Base-by-base conservation (phyloP, 2,329 filamentous ascomycete species). In the Penicillium vulpinum region DNA sequence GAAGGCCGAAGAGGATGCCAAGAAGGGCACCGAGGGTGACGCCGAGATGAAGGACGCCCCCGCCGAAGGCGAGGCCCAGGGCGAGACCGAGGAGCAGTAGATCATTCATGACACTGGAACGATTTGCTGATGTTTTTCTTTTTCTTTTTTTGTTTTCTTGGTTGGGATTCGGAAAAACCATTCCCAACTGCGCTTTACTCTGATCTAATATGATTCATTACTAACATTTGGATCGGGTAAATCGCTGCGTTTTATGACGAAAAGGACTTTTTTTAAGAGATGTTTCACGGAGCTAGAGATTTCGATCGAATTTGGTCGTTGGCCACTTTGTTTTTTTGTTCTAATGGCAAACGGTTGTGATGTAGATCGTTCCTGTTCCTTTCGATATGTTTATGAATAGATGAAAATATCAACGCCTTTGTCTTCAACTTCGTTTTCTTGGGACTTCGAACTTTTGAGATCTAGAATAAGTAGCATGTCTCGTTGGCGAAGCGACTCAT, bases 1-100 rank as follows among this genome's bases (percentile, higher is more conserved):
- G 76, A 82, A 83, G 74, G 78, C 80, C 47, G 77, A 77, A 33
- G 74, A 77, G 58, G 67, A 72, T 39, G 63, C 76, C 48, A 77
- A 77, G 67, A 75, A 77, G 62, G 70, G 72, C n/a, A 38, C 62
- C 39, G 77, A 73, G 56, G 71, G 73, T 45, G 77, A 80, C 55
- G 70, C 75, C 51, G 84, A 87, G 73, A 87, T 87, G 85, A 82
- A 83, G 67, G 85, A 87, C 67, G 84, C 83, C 43, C 77, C 79
- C 28, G 78, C 80, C 54, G 73, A 71, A 45, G 67, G 33, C 46
- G 46, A 50, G 26, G 26, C 35, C 7, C 41, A 68, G 48, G 71
- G 68, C 56, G 67, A 72, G 62, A 57, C 59, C 41, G 70, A 73
- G 60, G 68, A 73, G 71, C 72, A 76, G 71, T 73, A 72, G 53